phyloP scores from a whole-genome alignment of 169 alveolate species.

The Eimeria necatrix region DNA sequence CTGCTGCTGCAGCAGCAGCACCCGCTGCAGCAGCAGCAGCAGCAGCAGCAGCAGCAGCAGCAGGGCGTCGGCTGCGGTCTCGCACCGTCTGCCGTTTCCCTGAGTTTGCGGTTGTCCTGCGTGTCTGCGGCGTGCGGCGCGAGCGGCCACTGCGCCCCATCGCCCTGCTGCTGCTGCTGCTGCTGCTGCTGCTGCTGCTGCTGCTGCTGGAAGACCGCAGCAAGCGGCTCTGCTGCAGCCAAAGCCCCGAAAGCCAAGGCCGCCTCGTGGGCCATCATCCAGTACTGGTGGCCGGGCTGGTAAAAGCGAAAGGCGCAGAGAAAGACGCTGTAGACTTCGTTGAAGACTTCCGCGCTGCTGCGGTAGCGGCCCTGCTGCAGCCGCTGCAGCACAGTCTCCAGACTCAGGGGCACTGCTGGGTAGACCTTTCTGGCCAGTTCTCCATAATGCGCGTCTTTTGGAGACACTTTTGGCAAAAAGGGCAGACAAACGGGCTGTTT shows the following conservation, averaged over 20 bases:
- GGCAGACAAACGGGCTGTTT: conserved; percentile 70
- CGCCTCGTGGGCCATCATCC: conserved; percentile 79
- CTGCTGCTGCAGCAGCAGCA: too few relatives aligned
- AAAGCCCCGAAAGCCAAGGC: conserved; percentile 45
- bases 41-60: conserved; percentile 12
- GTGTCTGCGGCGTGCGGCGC: too few relatives aligned
- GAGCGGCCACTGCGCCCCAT: too few relatives aligned
- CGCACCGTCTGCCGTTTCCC: too few relatives aligned
- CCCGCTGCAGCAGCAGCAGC: not conserved
- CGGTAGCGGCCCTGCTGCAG: conserved; percentile 45
- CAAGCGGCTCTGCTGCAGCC: not conserved
- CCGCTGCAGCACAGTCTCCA: conserved; percentile 59
- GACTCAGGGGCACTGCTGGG: conserved; percentile 50
- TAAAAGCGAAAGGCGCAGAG: conserved; percentile 78
- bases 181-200: not conserved
- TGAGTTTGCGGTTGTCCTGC: too few relatives aligned
- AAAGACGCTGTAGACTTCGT: conserved; percentile 73
- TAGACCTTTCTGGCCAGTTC: conserved; percentile 60
- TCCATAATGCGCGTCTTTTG: conserved; percentile 14
- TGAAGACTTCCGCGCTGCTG: conserved; percentile 63
- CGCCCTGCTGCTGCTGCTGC: not conserved
- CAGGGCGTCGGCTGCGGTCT: too few relatives aligned
- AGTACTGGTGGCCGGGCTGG: conserved; percentile 77
- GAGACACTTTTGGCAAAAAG: conserved; percentile 57
- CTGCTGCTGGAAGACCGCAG: not conserved